phyloP scores from a whole-genome alignment of 257 asterid species.

The Fraxinus quadrangulata region DNA sequence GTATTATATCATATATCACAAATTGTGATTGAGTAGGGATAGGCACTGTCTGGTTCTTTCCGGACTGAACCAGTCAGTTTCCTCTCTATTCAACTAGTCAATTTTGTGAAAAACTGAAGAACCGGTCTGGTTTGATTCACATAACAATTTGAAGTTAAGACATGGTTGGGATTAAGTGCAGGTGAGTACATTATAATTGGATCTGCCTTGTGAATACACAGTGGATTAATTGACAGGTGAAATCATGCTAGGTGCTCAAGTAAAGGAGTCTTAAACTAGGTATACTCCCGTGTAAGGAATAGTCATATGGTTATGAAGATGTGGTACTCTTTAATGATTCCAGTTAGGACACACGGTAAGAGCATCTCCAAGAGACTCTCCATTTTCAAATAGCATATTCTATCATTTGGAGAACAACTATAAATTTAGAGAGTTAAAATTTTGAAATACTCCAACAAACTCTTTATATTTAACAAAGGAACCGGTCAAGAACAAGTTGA shows the following conservation, averaged over 20 bases:
- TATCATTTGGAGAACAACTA: no score
- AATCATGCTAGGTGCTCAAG: not conserved
- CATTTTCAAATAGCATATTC: no score
- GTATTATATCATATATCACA: not conserved
- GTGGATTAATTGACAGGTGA: not conserved
- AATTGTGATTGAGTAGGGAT: not conserved
- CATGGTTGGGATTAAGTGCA: not conserved
- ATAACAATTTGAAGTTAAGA: not conserved
- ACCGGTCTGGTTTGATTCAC: not conserved
- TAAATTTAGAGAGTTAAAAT: no score
- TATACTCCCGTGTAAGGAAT: no score
- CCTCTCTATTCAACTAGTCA: not conserved
- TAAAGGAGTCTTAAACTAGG: not conserved
- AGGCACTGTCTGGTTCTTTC: not conserved
- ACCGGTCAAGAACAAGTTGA: no score
- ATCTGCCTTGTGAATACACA: not conserved
- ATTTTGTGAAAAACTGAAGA: no score
- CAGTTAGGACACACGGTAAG: no score
- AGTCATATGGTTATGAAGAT: no score
- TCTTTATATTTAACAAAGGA: no score
- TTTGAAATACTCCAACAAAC: no score
- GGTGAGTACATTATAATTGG: not conserved
- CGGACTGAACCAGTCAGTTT: not conserved
- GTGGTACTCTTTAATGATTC: no score
- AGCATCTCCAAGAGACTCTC: no score